Evolutionary conservation across 78 protist genomes (phyloP), one percentile per base, ranked within the genome.

Genomic region (Thecamonas trahens): DNA sequence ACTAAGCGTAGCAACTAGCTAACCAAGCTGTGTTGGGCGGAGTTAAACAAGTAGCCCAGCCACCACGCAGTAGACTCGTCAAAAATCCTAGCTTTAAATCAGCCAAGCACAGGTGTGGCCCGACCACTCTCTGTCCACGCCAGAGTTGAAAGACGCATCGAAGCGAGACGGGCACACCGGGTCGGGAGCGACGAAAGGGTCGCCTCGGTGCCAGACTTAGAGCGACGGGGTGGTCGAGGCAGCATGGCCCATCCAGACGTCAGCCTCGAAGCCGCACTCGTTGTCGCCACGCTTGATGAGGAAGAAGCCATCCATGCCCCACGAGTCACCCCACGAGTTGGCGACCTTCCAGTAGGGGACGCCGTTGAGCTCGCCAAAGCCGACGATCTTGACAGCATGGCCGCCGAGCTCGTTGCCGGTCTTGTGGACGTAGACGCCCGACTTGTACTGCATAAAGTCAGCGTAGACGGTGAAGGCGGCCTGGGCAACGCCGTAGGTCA

Each of bases 301-400:
- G 71, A 76, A 67, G 74, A 57, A 75, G 22, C 91, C 91, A 22
- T 49, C 24, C 57, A 44, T 68, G 45, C 90, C 90, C 90, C 90
- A 79, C 17, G 2, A 17, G 22, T 15, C 20, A 24, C 72, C 73
- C 85, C 85, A 80, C 22, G 66, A 47, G 77, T 79, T 79, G 37
- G 52, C 67, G 34, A 72, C 73, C 32, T 64, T 40, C 86, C 86
- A 82, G 67, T 53, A 74, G 26, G 1, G 47, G 18, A 3, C 31
- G 20, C 55, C 69, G 5, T n/a, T 28, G 67, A 64, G 49, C 50
- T 31, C 67, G 29, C 83, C 83, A 81, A 81, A 79, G 0, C 84
- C 84, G 26, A 72, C 70, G 20, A 79, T 3, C 68, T 71, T 74
- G 61, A 79, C 40, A 20, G 79, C 77, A 45, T 80, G 85, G 28